Conservation (phyloP, 2,329 filamentous ascomycete genomes). For the Blastomyces parvus region DNA sequence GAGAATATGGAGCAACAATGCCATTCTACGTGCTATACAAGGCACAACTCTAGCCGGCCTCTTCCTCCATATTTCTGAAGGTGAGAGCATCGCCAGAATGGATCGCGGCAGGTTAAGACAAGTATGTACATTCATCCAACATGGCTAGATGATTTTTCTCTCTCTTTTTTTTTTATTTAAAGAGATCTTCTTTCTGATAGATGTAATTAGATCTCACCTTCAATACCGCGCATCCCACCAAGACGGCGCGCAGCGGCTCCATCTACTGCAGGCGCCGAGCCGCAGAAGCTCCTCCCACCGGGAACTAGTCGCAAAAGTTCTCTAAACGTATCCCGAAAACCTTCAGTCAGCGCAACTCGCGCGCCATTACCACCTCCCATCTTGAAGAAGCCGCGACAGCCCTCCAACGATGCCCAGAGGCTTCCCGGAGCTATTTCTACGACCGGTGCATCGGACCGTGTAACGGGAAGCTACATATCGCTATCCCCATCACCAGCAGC, state of each 20-base stretch:
- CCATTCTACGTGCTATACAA: slow-evolving; percentile 29
- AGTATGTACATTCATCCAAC: slow-evolving; percentile 12
- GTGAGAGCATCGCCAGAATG: slow-evolving; percentile 18
- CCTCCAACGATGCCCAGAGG: slow-evolving; percentile 18
- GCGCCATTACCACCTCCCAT: slow-evolving; percentile 29
- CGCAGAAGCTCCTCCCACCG: not conserved
- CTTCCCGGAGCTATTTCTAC: slow-evolving; percentile 16
- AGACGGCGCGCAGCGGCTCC: not conserved
- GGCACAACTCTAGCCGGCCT: slow-evolving; percentile 34
- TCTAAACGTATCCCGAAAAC: not conserved
- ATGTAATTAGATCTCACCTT: slow-evolving; percentile 5
- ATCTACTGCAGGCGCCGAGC: not conserved
- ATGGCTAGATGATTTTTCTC: not conserved
- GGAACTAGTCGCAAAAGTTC: slow-evolving; percentile 5
- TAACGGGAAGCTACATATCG: not conserved
- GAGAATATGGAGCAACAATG: slow-evolving; percentile 41
- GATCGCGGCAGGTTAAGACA: slow-evolving; percentile 15
- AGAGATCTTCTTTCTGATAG: slow-evolving; percentile 3
- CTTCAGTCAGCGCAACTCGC: slow-evolving; percentile 11
- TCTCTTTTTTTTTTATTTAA: no score
- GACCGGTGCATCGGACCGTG: slow-evolving; percentile 25
- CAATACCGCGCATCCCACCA: slow-evolving; percentile 2
- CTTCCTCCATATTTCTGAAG: slow-evolving; percentile 37
- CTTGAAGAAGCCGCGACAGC: slow-evolving; percentile 31
- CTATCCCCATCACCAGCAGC: not conserved